Evolutionary conservation across 192 early-diverging fungal species (phyloP).

Genomic region (Coemansia sp.): DNA sequence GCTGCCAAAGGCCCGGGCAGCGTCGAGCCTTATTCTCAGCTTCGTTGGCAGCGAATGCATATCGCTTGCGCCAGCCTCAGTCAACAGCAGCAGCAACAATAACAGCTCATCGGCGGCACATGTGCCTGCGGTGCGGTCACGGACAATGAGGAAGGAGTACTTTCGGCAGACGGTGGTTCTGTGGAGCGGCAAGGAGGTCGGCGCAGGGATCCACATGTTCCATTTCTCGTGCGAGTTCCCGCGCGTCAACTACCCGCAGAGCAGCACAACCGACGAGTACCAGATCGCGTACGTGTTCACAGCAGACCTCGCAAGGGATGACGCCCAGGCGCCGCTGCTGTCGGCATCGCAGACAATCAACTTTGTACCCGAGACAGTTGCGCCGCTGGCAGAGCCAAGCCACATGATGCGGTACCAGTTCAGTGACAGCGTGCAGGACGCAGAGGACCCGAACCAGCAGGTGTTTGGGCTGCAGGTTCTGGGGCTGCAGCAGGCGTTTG

Average conservation of each 20-base stretch:
- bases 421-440: conserved; percentile 35
- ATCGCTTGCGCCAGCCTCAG: conserved; percentile 34
- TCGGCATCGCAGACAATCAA: conserved; percentile 27
- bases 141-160: conserved; percentile 37
- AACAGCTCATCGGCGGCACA: no score
- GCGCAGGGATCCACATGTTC: conserved; percentile 45
- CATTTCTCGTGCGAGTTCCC: conserved; percentile 54
- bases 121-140: conserved; percentile 16
- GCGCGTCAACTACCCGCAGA: conserved; percentile 50
- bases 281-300: conserved; percentile 40
- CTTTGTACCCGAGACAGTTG: conserved; percentile 44
- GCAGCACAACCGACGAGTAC: conserved; percentile 30
- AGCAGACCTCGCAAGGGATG: conserved; percentile 19
- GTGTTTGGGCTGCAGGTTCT: conserved; percentile 12
- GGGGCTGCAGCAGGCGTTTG: conserved; percentile 40
- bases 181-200: conserved; percentile 39
- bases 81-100: conserved; percentile 21
- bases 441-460: background rate
- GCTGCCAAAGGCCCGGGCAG: conserved; percentile 11
- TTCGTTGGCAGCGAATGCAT: conserved; percentile 42
- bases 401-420: conserved; percentile 15
- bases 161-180: conserved; percentile 43
- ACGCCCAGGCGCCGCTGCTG: conserved; percentile 2
- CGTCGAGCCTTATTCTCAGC: conserved; percentile 31
- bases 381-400: conserved; percentile 6